phyloP scores from a whole-genome alignment of 352 stramenopile genomes.

The Thalassiosira hispida region DNA sequence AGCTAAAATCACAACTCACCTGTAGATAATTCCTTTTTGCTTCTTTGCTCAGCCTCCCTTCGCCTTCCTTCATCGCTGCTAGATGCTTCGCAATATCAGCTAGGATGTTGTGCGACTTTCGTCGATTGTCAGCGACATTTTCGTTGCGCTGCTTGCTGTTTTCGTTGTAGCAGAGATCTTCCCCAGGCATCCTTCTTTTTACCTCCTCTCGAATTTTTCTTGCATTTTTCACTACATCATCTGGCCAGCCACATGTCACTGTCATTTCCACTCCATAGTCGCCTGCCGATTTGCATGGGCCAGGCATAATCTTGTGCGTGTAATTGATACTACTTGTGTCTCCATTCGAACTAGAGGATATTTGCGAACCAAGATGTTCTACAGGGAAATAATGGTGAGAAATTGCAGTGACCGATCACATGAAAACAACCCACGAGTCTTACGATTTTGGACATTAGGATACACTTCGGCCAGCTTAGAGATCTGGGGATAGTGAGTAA shows the following conservation, averaged over 20 bases:
- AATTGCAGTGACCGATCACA: too few relatives aligned
- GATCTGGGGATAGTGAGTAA: conserved; percentile 98
- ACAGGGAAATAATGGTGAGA: too few relatives aligned
- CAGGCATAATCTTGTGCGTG: conserved; percentile 75
- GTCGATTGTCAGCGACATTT: conserved; percentile 32
- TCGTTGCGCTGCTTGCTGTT: conserved; percentile 7
- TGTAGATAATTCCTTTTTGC: conserved; percentile 57
- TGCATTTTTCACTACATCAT: conserved; percentile 61
- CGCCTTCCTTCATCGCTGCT: conserved; percentile 54
- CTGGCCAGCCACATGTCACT: conserved; percentile 77
- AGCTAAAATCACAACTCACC: conserved; percentile 20
- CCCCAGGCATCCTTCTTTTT: conserved; percentile 50
- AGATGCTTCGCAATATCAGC: conserved; percentile 57
- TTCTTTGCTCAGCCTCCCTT: conserved; percentile 56
- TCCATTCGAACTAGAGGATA: conserved; percentile 43
- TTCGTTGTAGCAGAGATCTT: conserved; percentile 45
- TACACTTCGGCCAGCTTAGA: conserved; percentile 87
- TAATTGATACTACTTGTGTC: conserved; percentile 69
- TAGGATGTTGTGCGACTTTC: conserved; percentile 55
- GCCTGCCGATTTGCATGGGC: conserved; percentile 64
- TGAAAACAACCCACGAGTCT: too few relatives aligned
- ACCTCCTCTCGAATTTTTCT: conserved; percentile 50
- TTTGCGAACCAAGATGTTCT: conserved; percentile 72
- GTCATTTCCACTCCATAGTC: conserved; percentile 85
- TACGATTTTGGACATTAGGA: conserved; percentile 78